Conservation (phyloP, 768 basidiomycete species). For the Termitomyces bulborhizus region DNA sequence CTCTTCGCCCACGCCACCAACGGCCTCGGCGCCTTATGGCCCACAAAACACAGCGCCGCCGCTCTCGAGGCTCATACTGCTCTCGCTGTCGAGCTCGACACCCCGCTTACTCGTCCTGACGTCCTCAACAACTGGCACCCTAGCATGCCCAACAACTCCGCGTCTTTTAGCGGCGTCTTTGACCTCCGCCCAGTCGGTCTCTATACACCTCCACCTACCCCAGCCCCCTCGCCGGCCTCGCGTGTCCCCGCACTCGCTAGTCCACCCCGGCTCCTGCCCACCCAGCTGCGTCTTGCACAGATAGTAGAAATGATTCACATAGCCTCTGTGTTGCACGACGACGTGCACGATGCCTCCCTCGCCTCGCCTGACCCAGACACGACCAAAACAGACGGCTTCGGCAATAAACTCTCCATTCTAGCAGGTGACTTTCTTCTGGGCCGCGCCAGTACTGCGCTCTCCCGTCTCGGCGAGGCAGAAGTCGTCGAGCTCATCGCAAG, state of each 20-base stretch:
- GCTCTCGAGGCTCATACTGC: conserved; percentile 36
- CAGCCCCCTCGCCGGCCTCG: background rate
- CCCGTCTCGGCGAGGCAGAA: conserved; percentile 79
- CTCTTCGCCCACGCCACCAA: conserved; percentile 92
- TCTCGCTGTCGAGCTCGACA: conserved; percentile 48
- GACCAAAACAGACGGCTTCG: conserved; percentile 46
- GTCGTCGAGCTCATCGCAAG: conserved; percentile 91
- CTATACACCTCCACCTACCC: conserved; percentile 24
- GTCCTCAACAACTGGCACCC: conserved; percentile 92
- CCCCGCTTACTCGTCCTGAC: conserved; percentile 70
- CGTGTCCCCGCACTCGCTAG: conserved; percentile 14
- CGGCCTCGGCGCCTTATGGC: conserved; percentile 69
- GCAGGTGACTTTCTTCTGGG: conserved; percentile 96
- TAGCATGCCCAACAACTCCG: conserved; percentile 70
- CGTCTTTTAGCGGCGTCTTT: conserved; percentile 60
- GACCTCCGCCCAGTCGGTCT: conserved; percentile 35
- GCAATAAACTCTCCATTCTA: conserved; percentile 90
- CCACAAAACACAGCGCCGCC: conserved; percentile 53
- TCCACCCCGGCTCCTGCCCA: conserved; percentile 59
- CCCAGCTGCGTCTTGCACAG: conserved; percentile 89
- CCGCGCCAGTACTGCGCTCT: conserved; percentile 80
- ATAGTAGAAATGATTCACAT: conserved; percentile 99
- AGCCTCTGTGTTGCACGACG: conserved; percentile 89
- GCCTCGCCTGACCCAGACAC: too few relatives aligned
- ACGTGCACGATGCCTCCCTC: conserved; percentile 54